phyloP scores from a whole-genome alignment of 495 filamentous ascomycete genomes.

The Apiosordaria backusii region DNA sequence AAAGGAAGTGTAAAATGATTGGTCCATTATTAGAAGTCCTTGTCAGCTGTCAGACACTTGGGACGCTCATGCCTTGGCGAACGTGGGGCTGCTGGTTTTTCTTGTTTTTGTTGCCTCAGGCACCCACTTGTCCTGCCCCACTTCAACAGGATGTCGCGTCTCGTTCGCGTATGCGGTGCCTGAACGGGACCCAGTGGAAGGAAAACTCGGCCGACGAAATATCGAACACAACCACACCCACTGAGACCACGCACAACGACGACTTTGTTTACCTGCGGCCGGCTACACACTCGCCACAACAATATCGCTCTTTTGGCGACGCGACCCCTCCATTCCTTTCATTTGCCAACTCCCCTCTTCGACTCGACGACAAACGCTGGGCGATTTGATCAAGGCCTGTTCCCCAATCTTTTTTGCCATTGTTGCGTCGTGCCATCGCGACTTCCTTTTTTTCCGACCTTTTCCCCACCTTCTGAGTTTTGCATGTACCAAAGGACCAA shows the following conservation, averaged over 20 bases:
- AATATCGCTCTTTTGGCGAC: constrained; percentile 6
- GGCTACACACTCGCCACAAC: constrained; percentile 1
- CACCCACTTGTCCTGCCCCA: not conserved
- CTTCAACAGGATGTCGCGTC: not conserved
- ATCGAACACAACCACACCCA: not conserved
- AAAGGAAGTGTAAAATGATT: not conserved
- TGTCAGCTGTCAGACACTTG: not conserved
- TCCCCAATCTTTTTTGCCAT: constrained; percentile 8
- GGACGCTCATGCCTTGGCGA: not conserved
- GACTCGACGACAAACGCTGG: constrained; percentile 3
- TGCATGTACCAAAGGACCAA: constrained; percentile 8
- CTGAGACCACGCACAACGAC: not conserved
- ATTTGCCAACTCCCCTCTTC: not conserved
- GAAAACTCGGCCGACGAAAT: not conserved
- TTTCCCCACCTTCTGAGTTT: not conserved
- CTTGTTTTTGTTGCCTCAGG: not conserved
- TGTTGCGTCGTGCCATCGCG: constrained; percentile 8
- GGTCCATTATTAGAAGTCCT: not conserved
- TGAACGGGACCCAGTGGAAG: not conserved
- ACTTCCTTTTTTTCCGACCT: not conserved
- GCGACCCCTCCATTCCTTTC: constrained; percentile 11
- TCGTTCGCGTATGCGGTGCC: not conserved
- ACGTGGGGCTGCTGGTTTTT: not conserved
- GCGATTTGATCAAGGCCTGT: constrained; percentile 7
- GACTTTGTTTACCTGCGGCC: constrained; percentile 6